Percentiles rank a stretch among this genome's conserved stretches.
These are phyloP conservation scores for Russula dissimulans DNA, from an alignment of 768 basidiomycete species.

Conservation along the genomic window DNA sequence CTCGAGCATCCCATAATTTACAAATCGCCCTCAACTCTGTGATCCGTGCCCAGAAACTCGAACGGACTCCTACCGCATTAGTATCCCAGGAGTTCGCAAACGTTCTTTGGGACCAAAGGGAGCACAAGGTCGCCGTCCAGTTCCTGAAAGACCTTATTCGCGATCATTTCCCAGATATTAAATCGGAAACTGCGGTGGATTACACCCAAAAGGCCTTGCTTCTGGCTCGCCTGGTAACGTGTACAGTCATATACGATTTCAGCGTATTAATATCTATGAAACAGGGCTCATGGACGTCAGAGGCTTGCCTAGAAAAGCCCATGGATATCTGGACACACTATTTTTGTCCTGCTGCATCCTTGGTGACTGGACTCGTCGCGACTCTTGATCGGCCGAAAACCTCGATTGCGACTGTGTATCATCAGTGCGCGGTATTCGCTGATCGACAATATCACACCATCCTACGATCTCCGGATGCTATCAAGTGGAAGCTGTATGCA, in stretches of 20 bases:
- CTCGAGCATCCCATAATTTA: constrained; percentile 53
- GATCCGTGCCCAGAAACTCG: constrained; percentile 61
- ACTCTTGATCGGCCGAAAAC: constrained; percentile 12
- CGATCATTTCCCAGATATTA: constrained; percentile 16
- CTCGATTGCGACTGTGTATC: constrained; percentile 48
- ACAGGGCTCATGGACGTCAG: constrained; percentile 86
- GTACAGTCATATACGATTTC: neutral
- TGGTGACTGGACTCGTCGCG: constrained; percentile 22
- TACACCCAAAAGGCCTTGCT: constrained; percentile 32
- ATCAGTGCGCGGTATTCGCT: constrained; percentile 81
- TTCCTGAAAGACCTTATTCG: constrained; percentile 43
- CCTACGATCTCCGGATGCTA: constrained; percentile 55
- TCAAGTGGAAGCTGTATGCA: constrained; percentile 60
- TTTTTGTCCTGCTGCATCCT: constrained; percentile 53
- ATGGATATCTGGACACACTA: constrained; percentile 57
- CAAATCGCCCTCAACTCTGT: constrained; percentile 86
- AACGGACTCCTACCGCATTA: constrained; percentile 35
- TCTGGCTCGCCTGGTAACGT: constrained; percentile 56
- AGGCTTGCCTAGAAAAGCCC: constrained; percentile 77
- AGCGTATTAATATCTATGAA: neutral
- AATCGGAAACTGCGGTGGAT: constrained; percentile 4
- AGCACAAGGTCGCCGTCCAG: constrained; percentile 76
- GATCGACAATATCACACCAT: constrained; percentile 77
- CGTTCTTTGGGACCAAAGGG: constrained; percentile 82
- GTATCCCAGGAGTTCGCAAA: constrained; percentile 78